Evolutionary conservation across 1,139 yeast species (phyloP).

Genomic region (Taphrina deformans): DNA sequence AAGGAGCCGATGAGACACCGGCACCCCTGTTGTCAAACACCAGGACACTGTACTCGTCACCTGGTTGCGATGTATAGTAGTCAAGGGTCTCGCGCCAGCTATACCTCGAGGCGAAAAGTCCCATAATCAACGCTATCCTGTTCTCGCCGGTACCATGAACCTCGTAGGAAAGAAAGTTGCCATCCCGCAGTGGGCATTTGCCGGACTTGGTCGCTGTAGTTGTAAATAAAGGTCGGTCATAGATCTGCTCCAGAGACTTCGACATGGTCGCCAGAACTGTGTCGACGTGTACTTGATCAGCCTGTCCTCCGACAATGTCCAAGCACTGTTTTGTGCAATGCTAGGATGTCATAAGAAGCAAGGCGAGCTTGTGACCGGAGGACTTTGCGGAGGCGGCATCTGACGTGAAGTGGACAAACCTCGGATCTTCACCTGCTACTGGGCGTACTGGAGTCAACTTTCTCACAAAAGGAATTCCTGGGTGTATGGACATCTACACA

Average conservation of each 20-base stretch:
- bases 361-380: background rate
- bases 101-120: constrained; percentile 23
- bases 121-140: constrained; percentile 27
- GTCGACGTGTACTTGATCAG: too few relatives aligned
- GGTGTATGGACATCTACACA: background rate
- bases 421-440: too few relatives aligned
- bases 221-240: constrained; percentile 11
- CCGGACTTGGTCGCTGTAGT: constrained; percentile 17
- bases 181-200: constrained; percentile 19
- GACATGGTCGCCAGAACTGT: background rate
- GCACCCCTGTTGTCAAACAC: constrained; percentile 26
- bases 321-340: too few relatives aligned
- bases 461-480: background rate
- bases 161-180: constrained; percentile 19
- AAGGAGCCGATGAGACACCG: constrained; percentile 25
- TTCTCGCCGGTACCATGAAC: constrained; percentile 26
- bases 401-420: background rate
- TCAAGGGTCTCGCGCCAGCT: constrained; percentile 28
- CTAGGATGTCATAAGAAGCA: background rate
- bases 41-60: constrained; percentile 9
- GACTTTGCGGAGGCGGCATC: background rate
- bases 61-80: constrained; percentile 6
- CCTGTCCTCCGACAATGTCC: too few relatives aligned
- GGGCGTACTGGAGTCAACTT: too few relatives aligned
- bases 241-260: background rate